Conservation (phyloP, 148 eudicot genomes). For the Camellia granthamiana region DNA sequence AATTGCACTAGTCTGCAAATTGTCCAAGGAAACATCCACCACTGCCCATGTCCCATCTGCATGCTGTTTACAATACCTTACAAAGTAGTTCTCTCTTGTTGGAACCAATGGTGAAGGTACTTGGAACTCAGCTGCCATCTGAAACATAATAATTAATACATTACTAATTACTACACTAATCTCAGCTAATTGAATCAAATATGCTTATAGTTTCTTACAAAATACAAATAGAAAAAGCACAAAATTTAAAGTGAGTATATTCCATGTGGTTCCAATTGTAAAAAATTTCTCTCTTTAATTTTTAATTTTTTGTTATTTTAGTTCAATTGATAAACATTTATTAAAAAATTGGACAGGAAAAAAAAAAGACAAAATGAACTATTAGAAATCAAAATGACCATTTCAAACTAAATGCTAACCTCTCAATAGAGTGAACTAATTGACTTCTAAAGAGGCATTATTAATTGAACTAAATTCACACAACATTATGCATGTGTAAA, state of each 20-base stretch:
- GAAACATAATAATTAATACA: not conserved
- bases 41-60: conserved; percentile 84
- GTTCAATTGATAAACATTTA: too few relatives aligned
- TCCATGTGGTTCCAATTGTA: too few relatives aligned
- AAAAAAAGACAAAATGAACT: too few relatives aligned
- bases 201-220: not conserved
- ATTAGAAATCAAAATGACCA: too few relatives aligned
- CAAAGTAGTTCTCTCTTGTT: conserved; percentile 83
- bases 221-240: too few relatives aligned
- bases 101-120: conserved; percentile 94
- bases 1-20: conserved; percentile 50
- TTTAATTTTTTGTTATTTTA: too few relatives aligned
- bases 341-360: too few relatives aligned
- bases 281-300: too few relatives aligned
- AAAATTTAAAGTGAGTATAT: too few relatives aligned
- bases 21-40: conserved; percentile 87
- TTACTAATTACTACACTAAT: not conserved
- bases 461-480: too few relatives aligned
- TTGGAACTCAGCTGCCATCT: conserved; percentile 93
- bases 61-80: conserved; percentile 83
- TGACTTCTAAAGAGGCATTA: too few relatives aligned
- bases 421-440: not conserved
- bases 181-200: not conserved
- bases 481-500: too few relatives aligned
- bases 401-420: not conserved